Evolutionary conservation across 495 filamentous ascomycete genomes (phyloP), one percentile per base, ranked within the genome.

Genomic region (Aspergillus ellipticus): DNA sequence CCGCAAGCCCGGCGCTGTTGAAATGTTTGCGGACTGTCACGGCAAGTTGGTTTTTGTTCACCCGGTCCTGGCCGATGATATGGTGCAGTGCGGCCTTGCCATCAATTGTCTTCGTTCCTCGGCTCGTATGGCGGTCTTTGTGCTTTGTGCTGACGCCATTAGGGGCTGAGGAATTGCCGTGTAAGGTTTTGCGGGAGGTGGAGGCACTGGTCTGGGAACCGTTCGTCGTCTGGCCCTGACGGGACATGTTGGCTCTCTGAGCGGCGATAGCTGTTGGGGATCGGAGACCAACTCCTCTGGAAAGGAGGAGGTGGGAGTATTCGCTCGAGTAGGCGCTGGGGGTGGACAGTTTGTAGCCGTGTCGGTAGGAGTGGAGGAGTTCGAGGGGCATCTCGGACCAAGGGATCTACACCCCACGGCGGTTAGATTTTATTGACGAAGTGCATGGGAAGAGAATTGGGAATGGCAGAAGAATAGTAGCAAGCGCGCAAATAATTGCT

Each of bases 21-120:
- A 97, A 96, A 68, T 96, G 89, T 74, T 92, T 96, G 55, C 92
- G 76, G 21, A 94, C 90, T 9, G 87, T 79, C 54, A 85, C 79
- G n/a, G 90, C 89, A 33, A 97, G 79, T 61, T 92, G 82, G 22
- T 92, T 85, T 65, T 89, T 88, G 62, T 79, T 80, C 65, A 93
- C 83, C 51, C 88, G 78, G 47, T 88, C 71, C 57, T 78, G 75
- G 16, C 71, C 67, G 48, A 68, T 67, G 35, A 74, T 75, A 28
- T 64, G 63, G 49, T 68, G 64, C 16, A 75, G 53, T 19, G 66
- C 46, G 9, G 49, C 45, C 51, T 67, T 61, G 46, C 68, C 63
- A n/a, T 64, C 49, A 11, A 53, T 33, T 35, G 50, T 22, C 21
- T n/a, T 42, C 16, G 49, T 15, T 16, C 39, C 39, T 51, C 59